Conservation (phyloP, 371 early-diverging fungal genomes). For the Blakeslea trispora region DNA sequence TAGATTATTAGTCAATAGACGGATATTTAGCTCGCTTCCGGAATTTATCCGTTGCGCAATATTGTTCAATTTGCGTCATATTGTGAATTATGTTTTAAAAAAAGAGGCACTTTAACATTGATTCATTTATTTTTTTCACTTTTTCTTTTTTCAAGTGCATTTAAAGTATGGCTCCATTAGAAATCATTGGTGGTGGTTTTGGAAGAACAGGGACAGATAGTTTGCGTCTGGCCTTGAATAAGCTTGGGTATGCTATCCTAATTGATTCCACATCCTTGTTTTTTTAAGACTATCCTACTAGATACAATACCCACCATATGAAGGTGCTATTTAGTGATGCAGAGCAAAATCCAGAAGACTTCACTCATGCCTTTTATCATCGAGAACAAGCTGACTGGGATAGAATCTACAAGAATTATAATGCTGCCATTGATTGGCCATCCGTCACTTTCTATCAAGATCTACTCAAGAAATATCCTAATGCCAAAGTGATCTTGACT, state of each 20-base stretch:
- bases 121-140: too few relatives aligned
- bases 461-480: constrained; percentile 23
- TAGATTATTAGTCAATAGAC: too few relatives aligned
- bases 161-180: constrained; percentile 13
- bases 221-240: constrained; percentile 13
- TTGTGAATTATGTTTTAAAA: too few relatives aligned
- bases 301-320: constrained; percentile 30
- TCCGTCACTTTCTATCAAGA: constrained; percentile 17
- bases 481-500: constrained; percentile 36
- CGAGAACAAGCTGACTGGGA: constrained; percentile 20
- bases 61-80: too few relatives aligned
- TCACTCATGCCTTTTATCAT: constrained; percentile 14
- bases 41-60: too few relatives aligned
- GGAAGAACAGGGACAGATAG: constrained; percentile 21
- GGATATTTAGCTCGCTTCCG: too few relatives aligned
- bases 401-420: constrained; percentile 15
- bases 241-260: constrained; percentile 11
- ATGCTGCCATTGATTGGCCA: constrained; percentile 31
- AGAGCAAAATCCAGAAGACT: constrained; percentile 6
- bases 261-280: background rate
- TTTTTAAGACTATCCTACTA: background rate
- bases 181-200: constrained; percentile 21
- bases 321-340: constrained; percentile 7
- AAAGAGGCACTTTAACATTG: too few relatives aligned
- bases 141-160: too few relatives aligned